Base-by-base conservation (phyloP, 352 stramenopile species). In the Pythium aphanidermatum region DNA sequence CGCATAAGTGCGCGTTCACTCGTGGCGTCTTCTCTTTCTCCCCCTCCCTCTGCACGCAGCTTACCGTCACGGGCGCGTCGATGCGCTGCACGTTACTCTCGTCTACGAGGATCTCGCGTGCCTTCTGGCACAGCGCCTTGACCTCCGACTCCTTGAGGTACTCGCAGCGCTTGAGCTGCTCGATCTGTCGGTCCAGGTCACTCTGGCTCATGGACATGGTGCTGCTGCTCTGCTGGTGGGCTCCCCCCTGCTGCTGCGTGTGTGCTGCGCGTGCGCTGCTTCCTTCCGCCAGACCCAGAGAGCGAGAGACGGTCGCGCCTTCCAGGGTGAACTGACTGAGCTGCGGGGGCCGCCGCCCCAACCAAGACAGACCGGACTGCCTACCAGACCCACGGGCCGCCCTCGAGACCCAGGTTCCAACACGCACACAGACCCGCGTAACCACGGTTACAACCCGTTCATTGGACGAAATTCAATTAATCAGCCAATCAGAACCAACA, bases 51-150 rank as follows among this genome's bases (percentile, higher is more conserved):
- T 16, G 11, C 40, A 46, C 29, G 8, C 6, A 5, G 26, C 87
- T 59, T 80, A 99, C 95, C 48, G 96, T 99, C 16, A 99, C 96
- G 14, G 97, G 97, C 28, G 96, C 95, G 68, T 98, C 92, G 24
- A 99, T 97, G 33, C 91, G 80, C 78, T 99, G 95, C n/a, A 99
- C 96, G 71, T 99, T 99, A 60, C 82, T 97, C 72, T 99, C 97
- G 53, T 99, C 96, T 19, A 99, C 94, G 29, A 99, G 79, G 65
- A 99, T 99, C 74, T 99, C 96, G 48, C 95, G 71, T 16, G 96
- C 97, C 60, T 97, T 95, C 58, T 98, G 77, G 71, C 96, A 99
- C 27, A 99, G 68, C 42, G 83, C 88, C 68, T 98, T 98, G 19
- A 99, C 96, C 74, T 99, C 96, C 30, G 77, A 93, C 68, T 99